Evolutionary conservation across 2,329 filamentous ascomycete genomes (phyloP), one percentile per base, ranked within the genome.

Genomic region (Diplodia corticola): DNA sequence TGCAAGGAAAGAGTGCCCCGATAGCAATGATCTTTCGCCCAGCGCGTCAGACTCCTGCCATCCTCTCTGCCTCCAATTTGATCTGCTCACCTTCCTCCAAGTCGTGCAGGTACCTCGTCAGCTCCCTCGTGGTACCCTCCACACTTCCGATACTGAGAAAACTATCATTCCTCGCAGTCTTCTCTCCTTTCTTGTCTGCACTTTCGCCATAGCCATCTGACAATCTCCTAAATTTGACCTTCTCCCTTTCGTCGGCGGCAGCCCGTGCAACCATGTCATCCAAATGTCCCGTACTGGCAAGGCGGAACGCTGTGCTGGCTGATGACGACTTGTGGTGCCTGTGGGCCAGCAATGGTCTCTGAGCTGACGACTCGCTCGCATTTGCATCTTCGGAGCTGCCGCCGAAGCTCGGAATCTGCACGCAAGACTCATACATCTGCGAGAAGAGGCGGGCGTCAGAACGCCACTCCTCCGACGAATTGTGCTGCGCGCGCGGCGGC

Each of bases 61-160:
- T 28, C 46, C 69, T 69, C 64, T 77, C 50, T 6, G 75, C 72
- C 20, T 67, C 37, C 55, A 60, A 30, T 46, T 30, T 71, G 51
- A 73, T 73, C 48, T 70, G 69, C 67, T 80, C 79, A n/a, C 70
- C 69, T 30, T 71, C 69, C 67, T 80, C 77, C 65, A 75, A 73
- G 65, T 76, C 71, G 64, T 76, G 71, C 65, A 78, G 76, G 57
- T 74, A 70, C n/a, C 72, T 71, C 10, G 79, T 69, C 68, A 81
- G 68, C 68, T 80, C 78, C 71, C 78, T 75, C 7, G 78, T 20
- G 26, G 57, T 49, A 26, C 35, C 28, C 28, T 35, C 37, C 10
- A 33, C 26, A n/a, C 44, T 80, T 68, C 78, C 80, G n/a, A 71
- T 73, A 49, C 78, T 70, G 24, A 78, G 72, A 65, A 74, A 77